Conservation (phyloP, 441 rosid genomes). For the Euphorbia corollata region DNA sequence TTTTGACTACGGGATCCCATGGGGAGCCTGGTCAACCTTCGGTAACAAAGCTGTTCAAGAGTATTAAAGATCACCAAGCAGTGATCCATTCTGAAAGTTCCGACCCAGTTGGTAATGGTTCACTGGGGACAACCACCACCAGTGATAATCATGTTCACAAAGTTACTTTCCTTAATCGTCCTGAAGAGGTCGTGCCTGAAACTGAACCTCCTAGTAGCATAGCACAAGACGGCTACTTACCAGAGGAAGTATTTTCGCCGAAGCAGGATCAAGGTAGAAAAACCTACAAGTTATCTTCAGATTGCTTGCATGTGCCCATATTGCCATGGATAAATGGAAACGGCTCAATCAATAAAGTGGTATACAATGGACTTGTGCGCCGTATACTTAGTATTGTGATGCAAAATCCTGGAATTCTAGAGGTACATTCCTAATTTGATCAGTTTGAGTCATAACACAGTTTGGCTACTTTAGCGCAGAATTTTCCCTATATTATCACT, state of each 20-base stretch:
- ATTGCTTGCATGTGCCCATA: constrained; percentile 49
- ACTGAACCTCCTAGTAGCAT: constrained; percentile 28
- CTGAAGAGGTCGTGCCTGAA: constrained; percentile 41
- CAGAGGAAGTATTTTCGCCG: constrained; percentile 18
- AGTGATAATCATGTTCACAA: constrained; percentile 46
- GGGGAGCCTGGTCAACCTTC: constrained; percentile 30
- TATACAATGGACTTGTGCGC: constrained; percentile 68
- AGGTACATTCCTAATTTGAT: constrained; percentile 41
- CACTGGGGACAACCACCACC: constrained; percentile 22
- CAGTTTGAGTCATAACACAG: neutral
- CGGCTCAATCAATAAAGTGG: constrained; percentile 57
- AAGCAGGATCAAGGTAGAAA: constrained; percentile 26
- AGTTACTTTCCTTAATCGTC: constrained; percentile 86
- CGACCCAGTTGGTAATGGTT: constrained; percentile 27
- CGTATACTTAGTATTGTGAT: constrained; percentile 73
- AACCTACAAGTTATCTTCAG: constrained; percentile 25
- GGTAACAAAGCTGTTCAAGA: constrained; percentile 28
- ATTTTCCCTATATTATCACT: neutral
- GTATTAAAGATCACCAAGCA: constrained; percentile 26
- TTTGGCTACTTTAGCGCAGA: neutral
- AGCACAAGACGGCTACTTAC: constrained; percentile 28
- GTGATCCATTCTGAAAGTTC: constrained; percentile 30
- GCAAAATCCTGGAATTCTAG: constrained; percentile 83
- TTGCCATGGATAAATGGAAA: constrained; percentile 92
- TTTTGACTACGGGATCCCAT: constrained; percentile 39